Percentiles rank a stretch among this genome's conserved stretches.
Conservation (phyloP, 2,329 filamentous ascomycete species). For the Ilyonectria sp. region DNA sequence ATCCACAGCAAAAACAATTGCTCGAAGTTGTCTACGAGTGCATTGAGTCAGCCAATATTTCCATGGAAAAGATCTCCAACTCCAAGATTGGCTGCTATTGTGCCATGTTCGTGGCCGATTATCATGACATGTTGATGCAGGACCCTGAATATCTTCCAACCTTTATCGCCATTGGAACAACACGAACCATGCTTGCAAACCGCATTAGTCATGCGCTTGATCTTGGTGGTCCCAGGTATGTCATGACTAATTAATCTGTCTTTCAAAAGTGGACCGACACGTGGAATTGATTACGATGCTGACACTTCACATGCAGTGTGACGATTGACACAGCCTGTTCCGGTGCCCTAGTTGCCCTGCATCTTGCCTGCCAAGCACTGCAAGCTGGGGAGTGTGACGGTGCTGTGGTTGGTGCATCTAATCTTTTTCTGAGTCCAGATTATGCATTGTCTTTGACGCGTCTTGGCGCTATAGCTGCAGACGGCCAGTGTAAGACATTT, state of each 20-base stretch:
- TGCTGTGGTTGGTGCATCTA: slow-evolving; percentile 52
- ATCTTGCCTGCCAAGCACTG: slow-evolving; percentile 56
- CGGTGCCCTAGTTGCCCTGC: slow-evolving; percentile 59
- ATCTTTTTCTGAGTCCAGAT: slow-evolving; percentile 47
- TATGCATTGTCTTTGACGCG: slow-evolving; percentile 45
- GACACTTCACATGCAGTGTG: slow-evolving; percentile 49
- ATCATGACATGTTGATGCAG: slow-evolving; percentile 46
- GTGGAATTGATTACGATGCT: slow-evolving; percentile 12
- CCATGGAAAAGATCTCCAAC: slow-evolving; percentile 42
- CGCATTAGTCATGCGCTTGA: slow-evolving; percentile 45
- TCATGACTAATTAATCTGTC: not conserved
- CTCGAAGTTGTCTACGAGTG: slow-evolving; percentile 46
- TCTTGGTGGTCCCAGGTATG: slow-evolving; percentile 44
- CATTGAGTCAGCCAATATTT: slow-evolving; percentile 43
- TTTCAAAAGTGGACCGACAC: slow-evolving; percentile 10
- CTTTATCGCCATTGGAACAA: slow-evolving; percentile 46
- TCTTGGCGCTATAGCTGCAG: slow-evolving; percentile 48
- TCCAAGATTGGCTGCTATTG: slow-evolving; percentile 47
- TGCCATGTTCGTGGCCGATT: slow-evolving; percentile 44
- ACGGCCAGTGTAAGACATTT: slow-evolving; percentile 60
- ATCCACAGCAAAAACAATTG: slow-evolving; percentile 44
- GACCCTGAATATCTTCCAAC: slow-evolving; percentile 45
- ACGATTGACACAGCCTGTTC: slow-evolving; percentile 65
- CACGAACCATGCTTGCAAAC: slow-evolving; percentile 46
- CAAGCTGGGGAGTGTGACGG: slow-evolving; percentile 51